phyloP scores from a whole-genome alignment of 352 stramenopile species.

The Albugo laibachii region DNA sequence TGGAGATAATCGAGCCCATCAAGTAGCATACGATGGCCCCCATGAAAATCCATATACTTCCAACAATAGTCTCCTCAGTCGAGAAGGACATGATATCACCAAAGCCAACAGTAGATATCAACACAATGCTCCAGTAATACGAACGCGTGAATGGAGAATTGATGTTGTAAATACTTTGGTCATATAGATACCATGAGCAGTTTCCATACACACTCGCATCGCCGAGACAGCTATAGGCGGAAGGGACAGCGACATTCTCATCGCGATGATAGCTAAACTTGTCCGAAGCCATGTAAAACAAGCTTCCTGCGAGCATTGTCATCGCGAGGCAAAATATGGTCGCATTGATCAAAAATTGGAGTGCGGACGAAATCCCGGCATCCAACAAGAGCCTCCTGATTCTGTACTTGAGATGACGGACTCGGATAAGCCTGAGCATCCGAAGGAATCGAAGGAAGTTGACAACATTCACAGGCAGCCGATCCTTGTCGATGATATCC shows the following conservation, averaged over 20 bases:
- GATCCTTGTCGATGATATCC: constrained; percentile 34
- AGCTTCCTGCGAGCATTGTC: constrained; percentile 22
- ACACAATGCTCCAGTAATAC: constrained; percentile 47
- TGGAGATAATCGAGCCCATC: constrained; percentile 32
- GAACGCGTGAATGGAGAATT: constrained; percentile 37
- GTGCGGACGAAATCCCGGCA: constrained; percentile 16
- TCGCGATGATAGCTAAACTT: constrained; percentile 2
- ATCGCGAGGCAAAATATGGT: constrained; percentile 19
- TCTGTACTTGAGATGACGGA: constrained; percentile 16
- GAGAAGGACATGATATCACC: constrained; percentile 18
- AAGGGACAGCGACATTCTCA: constrained; percentile 10
- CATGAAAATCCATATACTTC: constrained; percentile 47
- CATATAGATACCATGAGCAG: constrained; percentile 53
- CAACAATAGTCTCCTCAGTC: constrained; percentile 22
- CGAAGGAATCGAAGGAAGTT: constrained; percentile 19
- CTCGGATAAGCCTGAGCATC: constrained; percentile 23
- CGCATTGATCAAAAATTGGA: constrained; percentile 27
- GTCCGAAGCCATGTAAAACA: constrained; percentile 39
- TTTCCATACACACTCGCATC: constrained; percentile 27
- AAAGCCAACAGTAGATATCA: constrained; percentile 49
- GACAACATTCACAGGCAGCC: constrained; percentile 10
- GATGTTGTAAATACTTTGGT: constrained; percentile 33
- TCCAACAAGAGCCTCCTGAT: constrained; percentile 24
- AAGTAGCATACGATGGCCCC: constrained; percentile 58
- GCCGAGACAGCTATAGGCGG: constrained; percentile 19